These are phyloP conservation scores for Sicyos edulis DNA, from an alignment of 306 rosid species.

Conservation along the genomic window DNA sequence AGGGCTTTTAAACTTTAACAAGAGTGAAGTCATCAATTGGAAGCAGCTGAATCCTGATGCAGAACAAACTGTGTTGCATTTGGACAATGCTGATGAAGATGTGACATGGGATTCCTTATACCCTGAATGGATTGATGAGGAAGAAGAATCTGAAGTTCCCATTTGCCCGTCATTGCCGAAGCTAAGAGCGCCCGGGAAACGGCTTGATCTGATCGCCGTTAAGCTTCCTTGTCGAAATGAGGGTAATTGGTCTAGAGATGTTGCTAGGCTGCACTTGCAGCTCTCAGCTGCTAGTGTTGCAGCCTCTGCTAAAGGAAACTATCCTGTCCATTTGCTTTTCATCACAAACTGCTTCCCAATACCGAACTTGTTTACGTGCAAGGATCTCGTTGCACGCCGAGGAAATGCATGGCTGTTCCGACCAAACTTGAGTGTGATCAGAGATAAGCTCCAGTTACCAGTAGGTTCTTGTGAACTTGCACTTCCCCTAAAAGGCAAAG, in stretches of 20 bases:
- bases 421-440: constrained; percentile 59
- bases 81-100: constrained; percentile 51
- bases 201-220: constrained; percentile 67
- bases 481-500: constrained; percentile 72
- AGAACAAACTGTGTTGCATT: constrained; percentile 35
- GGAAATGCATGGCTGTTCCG: constrained; percentile 72
- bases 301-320: constrained; percentile 63
- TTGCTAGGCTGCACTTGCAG: constrained; percentile 81
- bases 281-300: constrained; percentile 82
- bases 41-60: constrained; percentile 55
- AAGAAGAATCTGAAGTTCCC: constrained; percentile 75
- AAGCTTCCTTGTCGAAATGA: constrained; percentile 73
- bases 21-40: constrained; percentile 50
- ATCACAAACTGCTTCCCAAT: constrained; percentile 63
- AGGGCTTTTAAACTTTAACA: constrained; percentile 68
- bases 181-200: constrained; percentile 45
- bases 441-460: constrained; percentile 70
- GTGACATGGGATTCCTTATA: constrained; percentile 78
- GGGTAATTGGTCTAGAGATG: constrained; percentile 84
- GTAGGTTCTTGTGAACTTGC: constrained; percentile 92
- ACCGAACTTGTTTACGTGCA: constrained; percentile 69
- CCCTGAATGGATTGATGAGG: constrained; percentile 98
- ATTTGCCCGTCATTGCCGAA: constrained; percentile 72
- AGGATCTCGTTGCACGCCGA: constrained; percentile 52
- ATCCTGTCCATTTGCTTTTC: constrained; percentile 62